phyloP scores from a whole-genome alignment of 1,284 basidiomycete species.

The Sporisorium graminicola region DNA sequence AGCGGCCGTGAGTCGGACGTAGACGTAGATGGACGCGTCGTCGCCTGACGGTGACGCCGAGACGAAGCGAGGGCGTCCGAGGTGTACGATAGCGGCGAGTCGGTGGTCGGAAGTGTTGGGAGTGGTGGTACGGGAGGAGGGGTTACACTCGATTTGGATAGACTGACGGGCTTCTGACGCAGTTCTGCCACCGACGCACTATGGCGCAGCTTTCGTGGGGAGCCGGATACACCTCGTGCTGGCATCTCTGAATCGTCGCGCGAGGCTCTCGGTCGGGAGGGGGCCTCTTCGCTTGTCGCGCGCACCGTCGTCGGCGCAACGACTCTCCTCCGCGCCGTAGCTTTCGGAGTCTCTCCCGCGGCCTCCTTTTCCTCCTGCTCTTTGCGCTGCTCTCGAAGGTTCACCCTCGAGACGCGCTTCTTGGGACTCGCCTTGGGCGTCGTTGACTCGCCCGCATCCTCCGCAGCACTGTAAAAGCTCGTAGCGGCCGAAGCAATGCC shows the following conservation, averaged over 20 bases:
- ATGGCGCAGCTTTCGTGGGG: slow-evolving; percentile 30
- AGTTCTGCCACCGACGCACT: slow-evolving; percentile 33
- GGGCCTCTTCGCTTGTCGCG: slow-evolving; percentile 43
- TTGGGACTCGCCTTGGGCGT: slow-evolving; percentile 32
- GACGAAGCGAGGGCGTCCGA: neutral
- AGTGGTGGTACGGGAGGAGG: slow-evolving; percentile 17
- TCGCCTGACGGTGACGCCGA: neutral
- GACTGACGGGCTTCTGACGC: slow-evolving; percentile 13
- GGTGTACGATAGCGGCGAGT: slow-evolving; percentile 9
- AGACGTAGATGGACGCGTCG: slow-evolving; percentile 8
- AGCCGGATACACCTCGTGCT: slow-evolving; percentile 1
- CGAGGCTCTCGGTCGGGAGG: slow-evolving; percentile 6
- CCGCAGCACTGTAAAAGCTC: slow-evolving; percentile 13
- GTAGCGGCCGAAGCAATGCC: slow-evolving; percentile 1
- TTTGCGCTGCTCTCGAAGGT: slow-evolving; percentile 9
- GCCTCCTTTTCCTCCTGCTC: slow-evolving; percentile 9
- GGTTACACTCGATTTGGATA: slow-evolving; percentile 8
- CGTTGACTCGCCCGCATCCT: neutral
- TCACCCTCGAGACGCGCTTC: slow-evolving; percentile 14
- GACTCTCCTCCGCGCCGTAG: slow-evolving; percentile 7
- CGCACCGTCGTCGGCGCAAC: slow-evolving; percentile 16
- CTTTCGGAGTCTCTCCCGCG: slow-evolving; percentile 20
- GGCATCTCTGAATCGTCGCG: neutral
- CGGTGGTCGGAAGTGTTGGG: neutral
- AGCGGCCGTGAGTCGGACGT: slow-evolving; percentile 7